phyloP scores from a whole-genome alignment of 495 filamentous ascomycete species.

The Xylaria telfairii region DNA sequence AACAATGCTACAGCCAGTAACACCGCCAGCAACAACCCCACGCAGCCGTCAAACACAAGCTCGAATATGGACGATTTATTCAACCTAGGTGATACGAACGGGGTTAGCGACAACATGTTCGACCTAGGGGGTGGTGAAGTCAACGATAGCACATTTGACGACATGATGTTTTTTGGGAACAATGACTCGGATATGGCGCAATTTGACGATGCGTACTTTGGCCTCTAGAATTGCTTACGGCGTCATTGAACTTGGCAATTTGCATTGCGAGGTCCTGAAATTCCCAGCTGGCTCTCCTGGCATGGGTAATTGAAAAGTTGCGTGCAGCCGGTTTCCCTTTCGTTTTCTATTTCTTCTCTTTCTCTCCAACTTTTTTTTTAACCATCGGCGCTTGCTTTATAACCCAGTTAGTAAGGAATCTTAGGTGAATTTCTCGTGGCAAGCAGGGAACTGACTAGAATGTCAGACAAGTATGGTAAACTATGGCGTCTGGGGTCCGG shows the following conservation, averaged over 20 bases:
- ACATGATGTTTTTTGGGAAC: slow-evolving; percentile 45
- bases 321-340: background rate
- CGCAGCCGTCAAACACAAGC: slow-evolving; percentile 37
- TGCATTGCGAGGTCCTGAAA: background rate
- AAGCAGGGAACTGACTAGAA: background rate
- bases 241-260: background rate
- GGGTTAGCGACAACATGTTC: slow-evolving; percentile 43
- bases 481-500: background rate
- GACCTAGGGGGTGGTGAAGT: slow-evolving; percentile 43
- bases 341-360: background rate
- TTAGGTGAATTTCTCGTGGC: background rate
- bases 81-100: slow-evolving; percentile 38
- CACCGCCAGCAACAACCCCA: slow-evolving; percentile 19
- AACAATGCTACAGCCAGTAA: slow-evolving; percentile 27
- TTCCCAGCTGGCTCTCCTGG: background rate
- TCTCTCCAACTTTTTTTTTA: background rate
- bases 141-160: slow-evolving; percentile 50
- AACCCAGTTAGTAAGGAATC: background rate
- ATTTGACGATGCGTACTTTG: slow-evolving; percentile 47
- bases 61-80: slow-evolving; percentile 46
- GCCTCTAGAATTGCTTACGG: background rate
- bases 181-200: slow-evolving; percentile 44
- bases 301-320: background rate
- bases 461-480: background rate
- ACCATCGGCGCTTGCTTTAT: background rate